Evolutionary conservation across 31 red algal genomes (phyloP).

Genomic region (Pterothamnion heteromorphum): DNA sequence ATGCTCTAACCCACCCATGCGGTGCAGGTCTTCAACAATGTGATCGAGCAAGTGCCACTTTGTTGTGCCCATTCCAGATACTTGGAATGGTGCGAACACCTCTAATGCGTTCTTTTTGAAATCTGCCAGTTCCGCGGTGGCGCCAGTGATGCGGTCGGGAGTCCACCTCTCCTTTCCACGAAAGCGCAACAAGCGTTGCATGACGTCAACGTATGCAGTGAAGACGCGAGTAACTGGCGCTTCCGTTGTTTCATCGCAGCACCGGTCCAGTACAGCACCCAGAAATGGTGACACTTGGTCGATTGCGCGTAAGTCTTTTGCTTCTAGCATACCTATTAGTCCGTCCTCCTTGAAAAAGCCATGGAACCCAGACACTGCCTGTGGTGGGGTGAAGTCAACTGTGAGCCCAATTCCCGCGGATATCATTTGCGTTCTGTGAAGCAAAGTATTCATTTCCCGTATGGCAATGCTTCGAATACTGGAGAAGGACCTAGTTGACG

Average conservation of each 20-base stretch:
- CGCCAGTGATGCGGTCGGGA: background rate
- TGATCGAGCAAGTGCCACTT: conserved; percentile 40
- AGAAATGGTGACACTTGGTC: too few relatives aligned
- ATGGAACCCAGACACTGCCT: too few relatives aligned
- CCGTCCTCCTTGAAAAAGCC: too few relatives aligned
- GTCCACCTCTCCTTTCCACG: background rate
- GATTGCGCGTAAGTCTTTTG: too few relatives aligned
- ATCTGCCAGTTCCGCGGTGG: background rate
- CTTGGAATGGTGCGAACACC: conserved; percentile 1
- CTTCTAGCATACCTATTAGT: too few relatives aligned
- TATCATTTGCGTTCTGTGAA: too few relatives aligned
- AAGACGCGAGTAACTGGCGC: conserved; percentile 11
- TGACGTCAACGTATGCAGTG: background rate
- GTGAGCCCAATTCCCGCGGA: too few relatives aligned
- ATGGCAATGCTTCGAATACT: too few relatives aligned
- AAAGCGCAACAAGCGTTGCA: background rate
- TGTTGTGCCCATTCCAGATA: background rate
- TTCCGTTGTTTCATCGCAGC: background rate
- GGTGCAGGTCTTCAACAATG: background rate
- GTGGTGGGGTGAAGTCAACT: too few relatives aligned
- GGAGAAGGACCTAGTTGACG: too few relatives aligned
- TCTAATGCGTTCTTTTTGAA: background rate
- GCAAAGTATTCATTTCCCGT: too few relatives aligned
- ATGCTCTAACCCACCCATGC: background rate
- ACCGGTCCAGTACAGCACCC: too few relatives aligned